Percentiles rank a stretch among this genome's conserved stretches.
Evolutionary conservation across 306 rosid species (phyloP).

Genomic region (Begonia peltatifolia): DNA sequence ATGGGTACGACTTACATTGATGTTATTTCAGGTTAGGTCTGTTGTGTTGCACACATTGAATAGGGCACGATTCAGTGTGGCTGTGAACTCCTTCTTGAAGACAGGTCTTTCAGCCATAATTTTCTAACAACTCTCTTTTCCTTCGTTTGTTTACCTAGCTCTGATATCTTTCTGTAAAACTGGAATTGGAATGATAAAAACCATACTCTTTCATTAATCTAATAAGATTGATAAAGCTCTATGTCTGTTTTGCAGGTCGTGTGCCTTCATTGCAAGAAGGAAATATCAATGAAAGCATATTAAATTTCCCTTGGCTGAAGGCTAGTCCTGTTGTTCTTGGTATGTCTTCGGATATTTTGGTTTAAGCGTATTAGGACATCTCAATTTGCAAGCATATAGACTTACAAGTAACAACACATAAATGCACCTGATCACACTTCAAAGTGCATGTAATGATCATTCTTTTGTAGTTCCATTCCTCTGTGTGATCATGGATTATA

Average conservation of each 20-base stretch:
- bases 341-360: slow-evolving; percentile 12
- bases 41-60: slow-evolving; percentile 95
- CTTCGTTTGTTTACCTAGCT: background rate
- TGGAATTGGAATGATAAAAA: background rate
- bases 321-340: slow-evolving; percentile 87
- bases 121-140: background rate
- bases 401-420: background rate
- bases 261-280: slow-evolving; percentile 85
- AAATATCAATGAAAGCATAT: slow-evolving; percentile 58
- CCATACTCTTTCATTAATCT: background rate
- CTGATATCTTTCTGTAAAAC: background rate
- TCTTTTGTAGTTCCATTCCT: too few species aligned
- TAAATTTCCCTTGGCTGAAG: slow-evolving; percentile 80
- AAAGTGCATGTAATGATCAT: background rate
- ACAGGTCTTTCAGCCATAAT: slow-evolving; percentile 41
- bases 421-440: background rate
- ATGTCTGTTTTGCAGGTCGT: slow-evolving; percentile 36
- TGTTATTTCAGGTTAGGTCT: slow-evolving; percentile 54
- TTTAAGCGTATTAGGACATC: too few species aligned
- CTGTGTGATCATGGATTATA: slow-evolving; percentile 5
- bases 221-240: slow-evolving; percentile 3
- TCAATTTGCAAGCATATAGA: background rate
- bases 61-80: slow-evolving; percentile 76
- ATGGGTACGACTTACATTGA: slow-evolving; percentile 15
- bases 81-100: slow-evolving; percentile 70